Percentiles rank a stretch among this genome's conserved stretches.
These are phyloP conservation scores for Populus ilicifolia DNA, from an alignment of 345 rosid genomes.

Conservation along the genomic window DNA sequence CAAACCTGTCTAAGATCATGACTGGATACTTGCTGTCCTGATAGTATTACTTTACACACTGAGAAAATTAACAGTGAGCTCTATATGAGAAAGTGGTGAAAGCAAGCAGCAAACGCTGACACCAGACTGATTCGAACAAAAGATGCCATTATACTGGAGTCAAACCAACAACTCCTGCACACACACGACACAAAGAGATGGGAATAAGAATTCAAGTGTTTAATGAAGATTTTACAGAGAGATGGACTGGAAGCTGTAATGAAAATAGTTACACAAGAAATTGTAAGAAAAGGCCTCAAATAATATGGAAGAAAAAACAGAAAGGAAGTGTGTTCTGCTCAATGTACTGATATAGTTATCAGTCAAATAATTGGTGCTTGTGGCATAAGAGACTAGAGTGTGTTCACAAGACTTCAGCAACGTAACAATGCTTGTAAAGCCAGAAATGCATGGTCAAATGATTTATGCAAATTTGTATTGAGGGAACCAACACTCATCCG, in stretches of 20 bases:
- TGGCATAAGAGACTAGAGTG: background rate
- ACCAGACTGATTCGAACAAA: background rate
- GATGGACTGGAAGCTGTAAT: background rate
- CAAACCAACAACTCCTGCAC: slow-evolving; percentile 76
- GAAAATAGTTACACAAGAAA: background rate
- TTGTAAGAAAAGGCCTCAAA: background rate
- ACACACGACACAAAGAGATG: background rate
- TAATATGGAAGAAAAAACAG: background rate
- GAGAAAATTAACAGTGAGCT: slow-evolving; percentile 4
- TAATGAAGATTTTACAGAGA: background rate
- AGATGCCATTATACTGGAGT: slow-evolving; percentile 41
- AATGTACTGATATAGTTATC: background rate
- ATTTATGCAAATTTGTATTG: background rate
- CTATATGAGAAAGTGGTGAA: slow-evolving; percentile 19
- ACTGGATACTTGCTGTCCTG: slow-evolving; percentile 15
- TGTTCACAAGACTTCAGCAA: background rate
- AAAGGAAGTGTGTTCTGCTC: background rate
- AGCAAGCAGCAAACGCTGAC: slow-evolving; percentile 16
- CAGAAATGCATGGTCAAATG: background rate
- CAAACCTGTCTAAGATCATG: slow-evolving; percentile 5
- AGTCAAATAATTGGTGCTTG: background rate
- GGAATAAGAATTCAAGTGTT: background rate
- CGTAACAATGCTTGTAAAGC: background rate
- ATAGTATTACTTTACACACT: slow-evolving; percentile 11
- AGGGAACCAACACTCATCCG: background rate